Evolutionary conservation across 2,329 filamentous ascomycete genomes (phyloP), one percentile per base, ranked within the genome.

Genomic region (Paraphoma chrysanthemicola): DNA sequence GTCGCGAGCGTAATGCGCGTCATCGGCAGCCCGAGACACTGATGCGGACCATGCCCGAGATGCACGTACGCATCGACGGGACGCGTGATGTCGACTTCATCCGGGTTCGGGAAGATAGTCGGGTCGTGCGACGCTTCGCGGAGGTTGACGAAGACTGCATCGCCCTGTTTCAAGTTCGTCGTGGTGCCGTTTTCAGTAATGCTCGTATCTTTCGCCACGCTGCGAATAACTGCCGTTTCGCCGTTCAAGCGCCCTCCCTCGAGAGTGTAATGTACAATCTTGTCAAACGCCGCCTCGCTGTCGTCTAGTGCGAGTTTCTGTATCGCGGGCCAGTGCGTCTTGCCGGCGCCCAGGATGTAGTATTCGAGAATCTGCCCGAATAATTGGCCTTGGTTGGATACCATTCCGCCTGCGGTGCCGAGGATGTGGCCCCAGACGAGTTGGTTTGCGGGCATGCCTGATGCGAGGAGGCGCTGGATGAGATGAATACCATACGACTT

Each of bases 381-480:
- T 18, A 86, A 79, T 56, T 86, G 83, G 7, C 82, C 83, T 64
- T 87, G 85, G 54, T 85, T 86, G 2, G 81, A 77, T 3, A 85
- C 82, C 69, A 76, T 74, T 38, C 82, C 82, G 28, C 82, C 83
- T 1, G 83, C 83, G 0, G 85, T 86, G 31, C 84, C 84, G 42
- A 88, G 78, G 51, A 87, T 82, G 52, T 86, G 82, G 41, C 81
- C 82, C 81, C 82, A 85, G 30, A 86, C 83, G 28, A 86, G 77
- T 17, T 84, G 79, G 28, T 83, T 74, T 6, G 80, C 70, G 1
- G 79, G 75, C 53, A 80, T 75, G 7, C 80, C 78, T 7, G 77
- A 79, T 39, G 79, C 78, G 16, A 85, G 75, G 9, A 87, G 75
- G 11, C 81, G 80, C 51, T 82, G 71, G 57, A 87, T 83, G 77